These are phyloP conservation scores for Centaurea solstitialis DNA, from an alignment of 129 eudicot genomes.

Conservation along the genomic window DNA sequence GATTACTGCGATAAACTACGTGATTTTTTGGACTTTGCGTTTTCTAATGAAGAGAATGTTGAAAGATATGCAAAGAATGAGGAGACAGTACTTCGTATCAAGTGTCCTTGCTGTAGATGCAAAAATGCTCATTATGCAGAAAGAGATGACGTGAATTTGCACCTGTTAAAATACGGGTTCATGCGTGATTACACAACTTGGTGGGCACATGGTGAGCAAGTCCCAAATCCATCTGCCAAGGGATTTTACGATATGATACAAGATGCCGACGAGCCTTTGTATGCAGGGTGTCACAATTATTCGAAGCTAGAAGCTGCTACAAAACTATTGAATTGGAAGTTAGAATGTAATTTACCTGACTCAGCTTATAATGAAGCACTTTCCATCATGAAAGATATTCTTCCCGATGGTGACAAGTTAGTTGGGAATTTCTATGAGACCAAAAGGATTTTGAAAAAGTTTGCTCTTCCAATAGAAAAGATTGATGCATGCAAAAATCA, in stretches of 20 bases:
- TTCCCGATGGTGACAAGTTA: not conserved
- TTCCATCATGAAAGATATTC: not conserved
- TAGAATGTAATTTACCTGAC: not conserved
- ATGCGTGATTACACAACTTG: not conserved
- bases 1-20: not conserved
- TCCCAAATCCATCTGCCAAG: not conserved
- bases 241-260: not conserved
- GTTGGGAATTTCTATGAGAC: not conserved
- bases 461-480: conserved; percentile 2
- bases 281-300: not conserved
- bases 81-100: not conserved
- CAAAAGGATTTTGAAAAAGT: not conserved
- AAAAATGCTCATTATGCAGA: not conserved
- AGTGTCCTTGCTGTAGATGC: conserved; percentile 5
- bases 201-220: conserved; percentile 15
- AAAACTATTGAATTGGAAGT: conserved; percentile 7
- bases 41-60: not conserved
- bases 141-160: not conserved
- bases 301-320: not conserved
- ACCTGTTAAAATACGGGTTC: not conserved
- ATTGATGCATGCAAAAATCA: conserved; percentile 15
- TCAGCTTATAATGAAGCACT: not conserved
- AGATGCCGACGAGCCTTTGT: not conserved
- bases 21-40: not conserved
- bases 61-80: not conserved